These are phyloP conservation scores for Neurospora hispaniola DNA, from an alignment of 495 filamentous ascomycete genomes.

Conservation along the genomic window DNA sequence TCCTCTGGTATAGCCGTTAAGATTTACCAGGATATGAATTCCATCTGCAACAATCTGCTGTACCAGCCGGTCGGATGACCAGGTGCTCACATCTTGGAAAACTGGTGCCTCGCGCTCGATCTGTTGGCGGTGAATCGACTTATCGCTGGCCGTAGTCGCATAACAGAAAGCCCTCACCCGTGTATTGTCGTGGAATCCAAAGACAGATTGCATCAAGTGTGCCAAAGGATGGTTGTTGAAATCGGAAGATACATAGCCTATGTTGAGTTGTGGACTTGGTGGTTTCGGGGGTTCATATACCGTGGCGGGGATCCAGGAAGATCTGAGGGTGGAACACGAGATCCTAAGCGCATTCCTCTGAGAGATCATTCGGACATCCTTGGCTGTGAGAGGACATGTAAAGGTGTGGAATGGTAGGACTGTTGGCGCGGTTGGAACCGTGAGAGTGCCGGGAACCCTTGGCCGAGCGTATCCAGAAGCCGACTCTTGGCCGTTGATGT, in stretches of 20 bases:
- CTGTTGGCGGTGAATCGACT: slow-evolving; percentile 81
- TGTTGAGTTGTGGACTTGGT: slow-evolving; percentile 70
- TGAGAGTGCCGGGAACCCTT: slow-evolving; percentile 60
- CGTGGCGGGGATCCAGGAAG: slow-evolving; percentile 72
- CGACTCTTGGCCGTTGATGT: slow-evolving; percentile 52
- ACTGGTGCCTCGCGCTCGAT: slow-evolving; percentile 92
- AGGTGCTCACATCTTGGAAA: slow-evolving; percentile 79
- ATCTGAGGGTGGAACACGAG: slow-evolving; percentile 74
- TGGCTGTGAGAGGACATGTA: slow-evolving; percentile 85
- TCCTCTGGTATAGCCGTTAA: slow-evolving; percentile 95
- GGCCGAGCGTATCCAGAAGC: slow-evolving; percentile 58
- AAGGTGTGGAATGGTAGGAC: slow-evolving; percentile 99
- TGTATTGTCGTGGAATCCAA: slow-evolving; percentile 71
- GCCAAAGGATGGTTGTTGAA: slow-evolving; percentile 99
- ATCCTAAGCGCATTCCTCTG: slow-evolving; percentile 92
- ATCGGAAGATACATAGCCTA: slow-evolving; percentile 95
- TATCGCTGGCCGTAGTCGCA: slow-evolving; percentile 89
- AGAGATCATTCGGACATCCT: slow-evolving; percentile 90
- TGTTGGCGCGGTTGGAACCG: slow-evolving; percentile 83
- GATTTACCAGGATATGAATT: slow-evolving; percentile 92
- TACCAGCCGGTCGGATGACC: slow-evolving; percentile 79
- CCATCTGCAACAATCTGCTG: slow-evolving; percentile 83
- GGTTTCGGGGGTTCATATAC: slow-evolving; percentile 79
- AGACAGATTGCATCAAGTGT: slow-evolving; percentile 97
- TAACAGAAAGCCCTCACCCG: slow-evolving; percentile 86